Base-by-base conservation (phyloP, 1,139 yeast species). In the Yamadazyma kanchanaburiensis region DNA sequence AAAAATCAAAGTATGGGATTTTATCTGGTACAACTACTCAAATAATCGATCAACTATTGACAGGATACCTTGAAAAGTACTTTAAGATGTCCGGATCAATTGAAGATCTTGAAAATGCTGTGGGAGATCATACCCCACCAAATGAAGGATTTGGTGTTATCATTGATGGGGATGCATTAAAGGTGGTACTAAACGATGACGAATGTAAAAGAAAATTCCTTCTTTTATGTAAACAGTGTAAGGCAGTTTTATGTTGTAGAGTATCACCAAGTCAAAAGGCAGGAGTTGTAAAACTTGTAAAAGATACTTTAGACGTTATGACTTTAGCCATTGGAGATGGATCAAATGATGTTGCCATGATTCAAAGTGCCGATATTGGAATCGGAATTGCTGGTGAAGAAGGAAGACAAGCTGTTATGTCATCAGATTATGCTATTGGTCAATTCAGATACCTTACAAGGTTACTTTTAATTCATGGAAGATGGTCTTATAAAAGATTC, bases 351-450 rank as follows among this genome's bases (percentile, higher is more conserved):
- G 98, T 91, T 18, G 85, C 95, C 25, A 91, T 91, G 99, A 91
- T 91, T 45, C 98, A 91, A 58, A 96, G 97, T 10, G 98, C 98
- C 0, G 96, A 91, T 57, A 95, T 91, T 30, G 99, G 99, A 38
- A 94, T 91, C 26, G 99, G 99, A 53, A 91, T 91, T 44, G 86
- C 94, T 50, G 99, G 99, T 46, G 85, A 87, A 86, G 98, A 91
- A 67, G 98, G 98, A 44, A 71, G 97, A 28, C 97, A 89, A 56
- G 98, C 98, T 10, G 97, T 81, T 8, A 91, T 91, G 98, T 83
- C 95, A 6, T 84, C 96, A 0, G 98, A 91, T 64, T 91, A 88
- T 60, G 97, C 96, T 3, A 67, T 91, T 55, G 98, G 96, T 10
- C 97, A 91, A 56, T 91, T 91, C 63, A 70, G 97, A 50, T 91